Conservation (phyloP, 1,139 yeast species). For the Lizanozyma gosingica region DNA sequence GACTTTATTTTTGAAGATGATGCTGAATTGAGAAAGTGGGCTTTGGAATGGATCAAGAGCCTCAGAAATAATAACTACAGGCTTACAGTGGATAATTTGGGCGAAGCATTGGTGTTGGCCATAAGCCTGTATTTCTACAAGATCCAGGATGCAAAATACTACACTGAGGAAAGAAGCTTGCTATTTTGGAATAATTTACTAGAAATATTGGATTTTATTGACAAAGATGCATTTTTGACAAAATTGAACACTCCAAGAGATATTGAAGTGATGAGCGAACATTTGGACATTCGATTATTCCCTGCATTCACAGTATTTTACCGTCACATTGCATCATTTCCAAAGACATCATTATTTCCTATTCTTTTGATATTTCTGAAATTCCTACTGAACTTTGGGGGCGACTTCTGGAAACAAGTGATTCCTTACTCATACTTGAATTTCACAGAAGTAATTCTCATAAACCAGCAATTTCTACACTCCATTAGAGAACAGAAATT, state of each 20-base stretch:
- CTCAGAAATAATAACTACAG: constrained; percentile 8
- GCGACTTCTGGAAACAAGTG: constrained; percentile 42
- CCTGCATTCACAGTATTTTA: constrained; percentile 38
- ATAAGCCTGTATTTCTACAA: constrained; percentile 40
- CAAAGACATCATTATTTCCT: constrained; percentile 47
- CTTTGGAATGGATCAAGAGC: constrained; percentile 21
- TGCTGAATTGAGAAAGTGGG: constrained; percentile 38
- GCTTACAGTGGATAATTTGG: constrained; percentile 12
- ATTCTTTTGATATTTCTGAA: constrained; percentile 39
- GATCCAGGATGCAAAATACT: constrained; percentile 44
- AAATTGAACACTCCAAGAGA: constrained; percentile 36
- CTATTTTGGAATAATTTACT: constrained; percentile 46
- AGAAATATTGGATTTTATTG: constrained; percentile 31
- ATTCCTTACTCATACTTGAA: constrained; percentile 44
- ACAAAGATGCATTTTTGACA: constrained; percentile 27
- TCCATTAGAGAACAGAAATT: neutral
- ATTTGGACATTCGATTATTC: constrained; percentile 30
- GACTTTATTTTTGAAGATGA: constrained; percentile 47
- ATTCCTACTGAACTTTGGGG: constrained; percentile 29
- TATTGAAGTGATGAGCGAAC: constrained; percentile 31
- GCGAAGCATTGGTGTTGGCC: constrained; percentile 42
- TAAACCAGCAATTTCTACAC: constrained; percentile 7
- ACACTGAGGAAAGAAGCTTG: constrained; percentile 32
- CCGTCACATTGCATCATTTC: constrained; percentile 41
- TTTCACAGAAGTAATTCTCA: constrained; percentile 44